Conservation (phyloP, 108 stramenopile species). For the Stephanodiscus minutulus region DNA sequence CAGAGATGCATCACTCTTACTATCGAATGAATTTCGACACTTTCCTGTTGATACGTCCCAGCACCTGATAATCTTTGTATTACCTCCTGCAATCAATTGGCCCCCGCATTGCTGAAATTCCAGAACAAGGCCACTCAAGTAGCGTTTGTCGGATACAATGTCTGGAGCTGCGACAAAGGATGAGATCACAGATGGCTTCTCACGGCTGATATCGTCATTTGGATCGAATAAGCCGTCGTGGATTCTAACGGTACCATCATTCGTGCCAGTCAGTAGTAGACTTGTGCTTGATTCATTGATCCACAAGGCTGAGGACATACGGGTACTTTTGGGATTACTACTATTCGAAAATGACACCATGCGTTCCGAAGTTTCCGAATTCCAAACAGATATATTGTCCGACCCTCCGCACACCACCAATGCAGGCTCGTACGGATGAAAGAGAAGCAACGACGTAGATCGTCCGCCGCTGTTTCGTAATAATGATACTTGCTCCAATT, state of each 20-base stretch:
- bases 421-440: constrained; percentile 93
- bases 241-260: constrained; percentile 92
- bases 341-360: constrained; percentile 62
- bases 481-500: constrained; percentile 69
- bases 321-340: constrained; percentile 61
- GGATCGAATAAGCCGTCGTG: constrained; percentile 61
- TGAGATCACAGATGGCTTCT: constrained; percentile 67
- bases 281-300: constrained; percentile 85
- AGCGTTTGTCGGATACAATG: constrained; percentile 60
- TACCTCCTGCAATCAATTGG: constrained; percentile 83
- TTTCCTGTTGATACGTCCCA: constrained; percentile 95
- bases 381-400: constrained; percentile 85
- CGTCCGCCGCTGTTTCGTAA: constrained; percentile 66
- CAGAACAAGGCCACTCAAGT: constrained; percentile 80
- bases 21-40: constrained; percentile 52
- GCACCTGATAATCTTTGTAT: constrained; percentile 63
- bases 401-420: constrained; percentile 82
- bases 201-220: constrained; percentile 53
- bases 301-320: constrained; percentile 91
- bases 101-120: constrained; percentile 86
- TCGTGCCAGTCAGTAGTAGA: constrained; percentile 87
- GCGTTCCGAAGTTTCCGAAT: constrained; percentile 61
- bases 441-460: constrained; percentile 80
- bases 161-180: constrained; percentile 89
- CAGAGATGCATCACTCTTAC: constrained; percentile 62